These are phyloP conservation scores for Noccaea bulbosa DNA, from an alignment of 345 rosid genomes.

Conservation along the genomic window DNA sequence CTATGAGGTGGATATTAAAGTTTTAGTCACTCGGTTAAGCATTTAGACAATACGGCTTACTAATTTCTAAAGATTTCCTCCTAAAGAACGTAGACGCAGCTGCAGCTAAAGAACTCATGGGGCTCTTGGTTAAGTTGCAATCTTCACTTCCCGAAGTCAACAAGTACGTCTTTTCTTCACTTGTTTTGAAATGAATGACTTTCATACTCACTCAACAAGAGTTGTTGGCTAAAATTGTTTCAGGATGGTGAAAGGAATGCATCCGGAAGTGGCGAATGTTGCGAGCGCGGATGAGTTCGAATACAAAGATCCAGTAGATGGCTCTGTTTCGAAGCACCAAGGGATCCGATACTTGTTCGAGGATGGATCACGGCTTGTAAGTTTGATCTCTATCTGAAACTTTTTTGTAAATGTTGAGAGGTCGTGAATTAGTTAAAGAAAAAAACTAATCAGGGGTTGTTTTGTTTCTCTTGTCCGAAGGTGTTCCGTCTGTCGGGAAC, in stretches of 20 bases:
- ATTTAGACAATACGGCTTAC: constrained; percentile 16
- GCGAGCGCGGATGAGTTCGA: constrained; percentile 83
- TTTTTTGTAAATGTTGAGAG: neutral
- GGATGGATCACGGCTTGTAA: constrained; percentile 92
- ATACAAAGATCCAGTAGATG: constrained; percentile 96
- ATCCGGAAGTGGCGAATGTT: constrained; percentile 68
- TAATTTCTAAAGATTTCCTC: constrained; percentile 29
- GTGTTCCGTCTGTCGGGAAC: constrained; percentile 93
- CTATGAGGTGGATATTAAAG: too few relatives aligned
- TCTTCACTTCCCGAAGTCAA: constrained; percentile 76
- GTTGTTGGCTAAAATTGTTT: neutral
- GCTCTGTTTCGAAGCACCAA: constrained; percentile 89
- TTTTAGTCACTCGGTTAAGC: too few relatives aligned
- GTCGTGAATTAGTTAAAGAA: neutral
- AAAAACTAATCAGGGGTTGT: neutral
- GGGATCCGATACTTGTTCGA: constrained; percentile 87
- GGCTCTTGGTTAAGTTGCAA: constrained; percentile 70
- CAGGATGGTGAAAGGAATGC: constrained; percentile 68
- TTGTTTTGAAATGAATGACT: neutral
- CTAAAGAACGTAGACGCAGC: constrained; percentile 87
- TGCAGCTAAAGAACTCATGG: constrained; percentile 85
- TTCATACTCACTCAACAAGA: neutral
- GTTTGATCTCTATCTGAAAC: constrained; percentile 21
- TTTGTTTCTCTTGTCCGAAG: constrained; percentile 42
- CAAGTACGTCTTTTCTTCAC: constrained; percentile 47